These are phyloP conservation scores for Monosporozyma unispora DNA, from an alignment of 805 yeast species.

Conservation along the genomic window DNA sequence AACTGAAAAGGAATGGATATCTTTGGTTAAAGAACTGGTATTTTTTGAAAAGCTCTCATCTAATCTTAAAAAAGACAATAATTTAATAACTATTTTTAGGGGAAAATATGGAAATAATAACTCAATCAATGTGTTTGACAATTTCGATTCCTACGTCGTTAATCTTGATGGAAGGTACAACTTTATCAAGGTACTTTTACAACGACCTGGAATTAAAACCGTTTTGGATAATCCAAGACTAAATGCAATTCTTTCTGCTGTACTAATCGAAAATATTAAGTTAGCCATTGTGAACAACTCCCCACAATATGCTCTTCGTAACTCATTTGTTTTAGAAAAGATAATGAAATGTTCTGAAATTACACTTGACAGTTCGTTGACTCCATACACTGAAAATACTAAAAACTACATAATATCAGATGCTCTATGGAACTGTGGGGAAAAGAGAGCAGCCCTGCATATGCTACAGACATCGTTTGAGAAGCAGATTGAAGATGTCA, in stretches of 20 bases:
- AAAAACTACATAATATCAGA: conserved; percentile 35
- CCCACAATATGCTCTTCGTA: conserved; percentile 18
- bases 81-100: neutral
- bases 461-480: conserved; percentile 29
- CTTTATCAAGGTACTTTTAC: neutral
- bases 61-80: no score
- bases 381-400: conserved; percentile 4
- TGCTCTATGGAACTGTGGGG: conserved; percentile 58
- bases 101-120: neutral
- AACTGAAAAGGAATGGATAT: conserved; percentile 14
- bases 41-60: conserved; percentile 7
- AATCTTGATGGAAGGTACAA: neutral
- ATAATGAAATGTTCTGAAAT: conserved; percentile 1
- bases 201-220: conserved; percentile 1
- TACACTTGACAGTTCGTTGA: neutral
- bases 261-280: conserved; percentile 8
- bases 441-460: conserved; percentile 46
- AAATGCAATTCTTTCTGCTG: conserved; percentile 18
- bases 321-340: conserved; percentile 11
- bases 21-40: conserved; percentile 12
- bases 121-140: neutral
- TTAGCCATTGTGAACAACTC: conserved; percentile 10
- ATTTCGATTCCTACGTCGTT: neutral
- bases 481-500: no score
- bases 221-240: conserved; percentile 9